Percentiles rank a stretch among this genome's conserved stretches.
Conservation (phyloP, 495 filamentous ascomycete species). For the Trichoderma asperelloides region DNA sequence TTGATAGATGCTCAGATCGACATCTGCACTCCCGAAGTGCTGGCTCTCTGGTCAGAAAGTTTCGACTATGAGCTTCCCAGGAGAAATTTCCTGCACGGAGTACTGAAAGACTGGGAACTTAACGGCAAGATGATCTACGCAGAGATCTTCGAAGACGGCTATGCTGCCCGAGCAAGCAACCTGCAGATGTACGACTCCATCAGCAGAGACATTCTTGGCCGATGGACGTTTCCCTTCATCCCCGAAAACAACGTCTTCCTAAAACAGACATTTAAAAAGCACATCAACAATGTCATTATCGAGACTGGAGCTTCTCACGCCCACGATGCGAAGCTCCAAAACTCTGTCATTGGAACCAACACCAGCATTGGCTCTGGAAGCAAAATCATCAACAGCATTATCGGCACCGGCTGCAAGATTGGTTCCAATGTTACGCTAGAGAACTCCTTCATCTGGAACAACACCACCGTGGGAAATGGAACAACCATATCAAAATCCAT, state of each 20-base stretch:
- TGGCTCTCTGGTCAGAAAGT: slow-evolving; percentile 92
- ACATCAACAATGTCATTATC: slow-evolving; percentile 59
- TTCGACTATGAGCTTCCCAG: slow-evolving; percentile 92
- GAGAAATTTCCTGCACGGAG: slow-evolving; percentile 79
- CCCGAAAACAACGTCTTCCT: slow-evolving; percentile 79
- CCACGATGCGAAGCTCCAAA: slow-evolving; percentile 33
- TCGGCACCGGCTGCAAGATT: slow-evolving; percentile 77
- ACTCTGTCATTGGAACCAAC: slow-evolving; percentile 63
- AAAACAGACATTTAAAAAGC: slow-evolving; percentile 65
- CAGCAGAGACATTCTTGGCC: slow-evolving; percentile 74
- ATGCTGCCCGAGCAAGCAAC: slow-evolving; percentile 73
- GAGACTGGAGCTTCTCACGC: slow-evolving; percentile 62
- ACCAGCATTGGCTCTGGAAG: slow-evolving; percentile 68
- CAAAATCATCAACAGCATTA: slow-evolving; percentile 58
- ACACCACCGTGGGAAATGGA: slow-evolving; percentile 64
- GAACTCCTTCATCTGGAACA: slow-evolving; percentile 86
- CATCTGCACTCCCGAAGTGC: slow-evolving; percentile 92
- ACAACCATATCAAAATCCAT: slow-evolving; percentile 63
- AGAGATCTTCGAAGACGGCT: slow-evolving; percentile 74
- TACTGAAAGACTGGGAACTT: slow-evolving; percentile 91
- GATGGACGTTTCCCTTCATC: slow-evolving; percentile 89
- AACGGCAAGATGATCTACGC: slow-evolving; percentile 93
- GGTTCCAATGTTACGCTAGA: slow-evolving; percentile 73
- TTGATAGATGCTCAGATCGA: slow-evolving; percentile 93
- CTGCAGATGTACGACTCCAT: slow-evolving; percentile 85